A percentile compares a stretch with the other conserved stretches of the same genome.
These are phyloP conservation scores for Polychytrium aggregatum DNA, from an alignment of 192 early-diverging fungal species.

Conservation along the genomic window DNA sequence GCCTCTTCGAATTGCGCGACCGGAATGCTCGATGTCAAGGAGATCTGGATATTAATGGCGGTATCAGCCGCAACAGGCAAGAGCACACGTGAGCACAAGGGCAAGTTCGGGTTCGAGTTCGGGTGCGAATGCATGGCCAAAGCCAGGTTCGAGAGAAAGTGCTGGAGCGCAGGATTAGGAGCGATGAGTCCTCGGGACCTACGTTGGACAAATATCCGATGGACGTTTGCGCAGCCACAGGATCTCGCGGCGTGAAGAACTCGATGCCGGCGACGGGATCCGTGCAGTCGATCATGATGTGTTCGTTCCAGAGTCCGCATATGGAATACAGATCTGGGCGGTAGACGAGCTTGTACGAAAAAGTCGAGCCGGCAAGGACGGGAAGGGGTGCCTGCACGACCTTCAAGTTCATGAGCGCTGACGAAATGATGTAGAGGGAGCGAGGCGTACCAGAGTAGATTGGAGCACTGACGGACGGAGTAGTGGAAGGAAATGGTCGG, in stretches of 20 bases:
- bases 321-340: constrained; percentile 22
- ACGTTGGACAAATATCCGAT: constrained; percentile 16
- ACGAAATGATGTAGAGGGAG: constrained; percentile 4
- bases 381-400: constrained; percentile 11
- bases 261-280: constrained; percentile 23
- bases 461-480: constrained; percentile 2
- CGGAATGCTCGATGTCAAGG: constrained; percentile 8
- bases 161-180: background rate
- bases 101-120: background rate
- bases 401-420: background rate
- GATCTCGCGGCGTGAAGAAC: constrained; percentile 5
- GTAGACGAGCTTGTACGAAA: constrained; percentile 19
- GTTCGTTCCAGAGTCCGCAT: constrained; percentile 28
- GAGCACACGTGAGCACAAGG: background rate
- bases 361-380: constrained; percentile 22
- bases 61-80: background rate
- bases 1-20: constrained; percentile 18
- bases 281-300: constrained; percentile 19
- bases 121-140: background rate
- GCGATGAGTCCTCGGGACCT: background rate
- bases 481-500: constrained; percentile 28
- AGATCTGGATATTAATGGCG: constrained; percentile 7
- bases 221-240: background rate
- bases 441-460: constrained; percentile 1
- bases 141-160: background rate